Evolutionary conservation across 768 basidiomycete genomes (phyloP), one percentile per base, ranked within the genome.

Genomic region (Mycena polygramma): DNA sequence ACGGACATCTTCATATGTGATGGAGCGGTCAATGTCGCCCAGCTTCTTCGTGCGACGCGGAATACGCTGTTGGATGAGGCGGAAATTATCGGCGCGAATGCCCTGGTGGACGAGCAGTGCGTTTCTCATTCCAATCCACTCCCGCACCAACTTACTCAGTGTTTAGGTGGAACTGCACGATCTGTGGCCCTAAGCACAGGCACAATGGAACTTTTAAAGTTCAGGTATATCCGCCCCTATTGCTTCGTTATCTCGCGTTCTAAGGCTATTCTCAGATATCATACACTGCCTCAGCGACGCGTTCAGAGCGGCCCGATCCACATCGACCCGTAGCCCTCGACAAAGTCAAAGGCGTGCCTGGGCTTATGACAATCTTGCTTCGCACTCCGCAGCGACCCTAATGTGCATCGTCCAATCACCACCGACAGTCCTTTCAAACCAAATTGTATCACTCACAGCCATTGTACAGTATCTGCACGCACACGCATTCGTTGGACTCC

Each of bases 291-390:
- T 83, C 80, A 5, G 90, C 91, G 7, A 87, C 89, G 4, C 87
- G 85, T 59, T 88, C 90, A 4, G 75, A 79, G 10, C 73, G 73
- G 3, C 79, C 82, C 4, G 91, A 94, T 77, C 88, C 92, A 17
- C 86, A 85, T 74, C 83, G 82, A 30, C 92, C 92, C 1, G 87
- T 93, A 30, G 88, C 88, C 1, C 77, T 93, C 55, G 88, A 91
- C 67, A 84, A 87, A 68, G 89, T 86, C 57, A 86, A 81, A 72
- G 85, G 87, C 71, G 84, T 94, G 8, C 90, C 91, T 2, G 93
- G 93, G 11, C 84, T 93, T 37, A 94, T 94, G 93, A 93, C 91
- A 46, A 87, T 94, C 76, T 30, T 90, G 58, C 81, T 80, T 55
- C 83, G 90, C 57, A 82, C 30, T 30, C 30, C 30, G 30, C 30